Percentiles rank a stretch among this genome's conserved stretches.
Evolutionary conservation across 176 grass and related monocot species (phyloP).

Genomic region (Paspalum vaginatum): DNA sequence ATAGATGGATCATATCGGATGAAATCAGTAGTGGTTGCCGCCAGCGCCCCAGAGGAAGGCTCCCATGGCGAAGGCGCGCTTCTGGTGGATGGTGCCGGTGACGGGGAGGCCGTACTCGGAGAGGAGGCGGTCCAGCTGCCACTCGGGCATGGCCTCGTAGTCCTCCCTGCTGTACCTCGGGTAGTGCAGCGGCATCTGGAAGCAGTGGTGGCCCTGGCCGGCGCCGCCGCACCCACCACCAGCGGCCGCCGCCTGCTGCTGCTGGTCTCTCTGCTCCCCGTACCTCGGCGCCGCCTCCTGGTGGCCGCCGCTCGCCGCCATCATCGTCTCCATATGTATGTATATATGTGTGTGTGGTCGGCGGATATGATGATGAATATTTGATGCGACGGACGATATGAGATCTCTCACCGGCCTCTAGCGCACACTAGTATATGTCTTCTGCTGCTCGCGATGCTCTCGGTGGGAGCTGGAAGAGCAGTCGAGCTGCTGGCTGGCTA

Average conservation of each 20-base stretch:
- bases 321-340: conserved; percentile 31
- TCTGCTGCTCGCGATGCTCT: no score
- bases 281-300: not conserved
- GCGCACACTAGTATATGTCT: no score
- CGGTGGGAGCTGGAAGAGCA: no score
- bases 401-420: no score
- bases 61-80: conserved; percentile 79
- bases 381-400: no score
- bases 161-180: conserved; percentile 65
- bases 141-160: conserved; percentile 92
- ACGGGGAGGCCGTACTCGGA: conserved; percentile 78
- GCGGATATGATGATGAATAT: no score
- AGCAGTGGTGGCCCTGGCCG: conserved; percentile 22
- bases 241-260: not conserved
- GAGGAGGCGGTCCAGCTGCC: conserved; percentile 87
- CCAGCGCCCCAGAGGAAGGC: conserved; percentile 72
- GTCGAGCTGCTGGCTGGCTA: no score
- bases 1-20: no score
- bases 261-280: not conserved
- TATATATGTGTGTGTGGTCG: not conserved
- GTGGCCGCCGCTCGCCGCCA: conserved; percentile 9
- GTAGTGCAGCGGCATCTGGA: conserved; percentile 95
- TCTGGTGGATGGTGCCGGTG: conserved; percentile 50
- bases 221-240: not conserved
- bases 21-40: conserved; percentile 7